phyloP scores from a whole-genome alignment of 2,329 filamentous ascomycete genomes.

The Gyromitra esculenta region DNA sequence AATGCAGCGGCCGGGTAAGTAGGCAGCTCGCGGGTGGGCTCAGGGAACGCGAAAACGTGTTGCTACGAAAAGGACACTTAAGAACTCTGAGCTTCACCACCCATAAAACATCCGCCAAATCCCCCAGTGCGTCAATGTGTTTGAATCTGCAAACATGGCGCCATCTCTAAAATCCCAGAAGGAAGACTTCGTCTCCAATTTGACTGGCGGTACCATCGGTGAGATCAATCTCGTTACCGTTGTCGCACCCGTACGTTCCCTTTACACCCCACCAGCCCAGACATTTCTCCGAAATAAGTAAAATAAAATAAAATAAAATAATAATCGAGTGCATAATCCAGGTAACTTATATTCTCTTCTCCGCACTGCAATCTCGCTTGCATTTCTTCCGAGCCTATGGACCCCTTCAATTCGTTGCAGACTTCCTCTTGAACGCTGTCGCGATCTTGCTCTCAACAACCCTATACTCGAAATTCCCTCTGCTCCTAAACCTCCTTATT shows the following conservation, averaged over 20 bases:
- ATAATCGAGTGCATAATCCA: slow-evolving; percentile 60
- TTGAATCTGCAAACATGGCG: slow-evolving; percentile 39
- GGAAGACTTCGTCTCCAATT: slow-evolving; percentile 93
- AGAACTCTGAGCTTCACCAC: slow-evolving; percentile 11
- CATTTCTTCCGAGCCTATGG: slow-evolving; percentile 83
- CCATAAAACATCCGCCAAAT: slow-evolving; percentile 18
- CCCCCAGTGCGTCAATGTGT: slow-evolving; percentile 15
- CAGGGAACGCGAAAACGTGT: neutral
- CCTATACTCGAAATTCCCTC: slow-evolving; percentile 78
- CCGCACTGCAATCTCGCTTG: slow-evolving; percentile 82
- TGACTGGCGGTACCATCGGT: slow-evolving; percentile 80
- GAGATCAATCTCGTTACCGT: slow-evolving; percentile 90
- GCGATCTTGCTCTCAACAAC: slow-evolving; percentile 86
- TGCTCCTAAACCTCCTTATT: slow-evolving; percentile 79
- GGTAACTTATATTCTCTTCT: slow-evolving; percentile 87
- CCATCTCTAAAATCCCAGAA: slow-evolving; percentile 76
- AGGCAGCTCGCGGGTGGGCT: neutral
- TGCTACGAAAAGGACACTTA: slow-evolving; percentile 40
- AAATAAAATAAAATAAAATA: slow-evolving; percentile 11
- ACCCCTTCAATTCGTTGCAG: slow-evolving; percentile 73
- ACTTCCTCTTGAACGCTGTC: slow-evolving; percentile 87
- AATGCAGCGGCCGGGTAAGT: neutral
- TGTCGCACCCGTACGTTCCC: slow-evolving; percentile 77
- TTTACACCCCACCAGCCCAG: neutral
- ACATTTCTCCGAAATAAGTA: neutral